Evolutionary conservation across 1,284 basidiomycete genomes (phyloP).

Genomic region (Trametes hirsuta): DNA sequence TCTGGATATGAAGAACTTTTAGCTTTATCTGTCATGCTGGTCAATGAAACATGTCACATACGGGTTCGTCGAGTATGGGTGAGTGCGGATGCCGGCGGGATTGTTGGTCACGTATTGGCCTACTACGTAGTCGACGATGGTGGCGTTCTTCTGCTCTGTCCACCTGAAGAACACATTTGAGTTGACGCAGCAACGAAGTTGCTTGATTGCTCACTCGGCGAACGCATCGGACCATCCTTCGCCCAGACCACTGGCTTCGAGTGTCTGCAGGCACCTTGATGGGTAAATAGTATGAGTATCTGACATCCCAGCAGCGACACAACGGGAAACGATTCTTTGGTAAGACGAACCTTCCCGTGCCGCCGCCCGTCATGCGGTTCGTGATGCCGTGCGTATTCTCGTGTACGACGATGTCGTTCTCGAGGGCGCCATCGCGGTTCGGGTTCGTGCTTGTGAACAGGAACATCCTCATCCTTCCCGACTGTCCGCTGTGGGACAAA

Average conservation of each 20-base stretch:
- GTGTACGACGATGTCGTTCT: conserved; percentile 54
- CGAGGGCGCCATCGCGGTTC: conserved; percentile 49
- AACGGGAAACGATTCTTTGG: background rate
- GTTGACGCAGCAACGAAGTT: background rate
- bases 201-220: conserved; percentile 41
- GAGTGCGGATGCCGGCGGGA: conserved; percentile 39
- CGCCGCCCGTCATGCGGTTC: conserved; percentile 56
- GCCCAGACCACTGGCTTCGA: conserved; percentile 54
- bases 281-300: no score
- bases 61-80: conserved; percentile 47
- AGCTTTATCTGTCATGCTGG: background rate
- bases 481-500: conserved; percentile 10
- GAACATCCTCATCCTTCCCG: conserved; percentile 43
- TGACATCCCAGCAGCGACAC: background rate
- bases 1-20: background rate
- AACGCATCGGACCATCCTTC: conserved; percentile 61
- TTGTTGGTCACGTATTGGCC: conserved; percentile 41
- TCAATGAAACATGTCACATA: conserved; percentile 16
- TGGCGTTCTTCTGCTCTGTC: conserved; percentile 41
- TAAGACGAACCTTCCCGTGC: conserved; percentile 38
- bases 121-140: conserved; percentile 43
- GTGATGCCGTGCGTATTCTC: conserved; percentile 56
- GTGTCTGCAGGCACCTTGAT: conserved; percentile 47
- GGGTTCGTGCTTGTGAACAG: conserved; percentile 43
- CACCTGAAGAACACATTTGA: conserved; percentile 29